Evolutionary conservation across 768 basidiomycete genomes (phyloP), one percentile per base, ranked within the genome.

Genomic region (Udeniomyces megalosporus): DNA sequence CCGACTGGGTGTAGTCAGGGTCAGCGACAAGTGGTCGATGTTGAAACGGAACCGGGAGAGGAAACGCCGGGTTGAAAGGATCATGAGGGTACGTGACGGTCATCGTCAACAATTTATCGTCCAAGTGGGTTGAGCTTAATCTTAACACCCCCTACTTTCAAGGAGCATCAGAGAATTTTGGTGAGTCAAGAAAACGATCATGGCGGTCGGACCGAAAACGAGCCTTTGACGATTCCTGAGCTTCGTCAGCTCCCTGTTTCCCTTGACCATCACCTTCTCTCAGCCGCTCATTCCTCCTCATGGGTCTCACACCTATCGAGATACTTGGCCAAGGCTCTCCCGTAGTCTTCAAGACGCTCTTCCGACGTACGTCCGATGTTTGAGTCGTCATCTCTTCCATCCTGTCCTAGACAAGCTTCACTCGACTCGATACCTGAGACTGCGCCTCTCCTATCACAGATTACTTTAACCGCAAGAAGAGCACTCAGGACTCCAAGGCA

Each of bases 401-500:
- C 17, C 17, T 42, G 38, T 42, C 38, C 38, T 42, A 8, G 38
- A 8, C 17, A 8, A n/a, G n/a, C n/a, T n/a, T n/a, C n/a, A n/a
- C n/a, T n/a, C n/a, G n/a, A n/a, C n/a, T n/a, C n/a, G n/a, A n/a
- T n/a, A n/a, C n/a, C n/a, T n/a, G n/a, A n/a, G n/a, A n/a, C n/a
- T n/a, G n/a, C n/a, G n/a, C n/a, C n/a, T n/a, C 42, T 45, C 28
- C 45, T 51, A 10, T n/a, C 12, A 12, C 32, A 65, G 63, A 65
- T 35, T 65, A 54, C 48, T 42, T 65, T 52, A 65, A 60, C 32
- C 47, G 44, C 14, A 60, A 54, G 31, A 65, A 65, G 45, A 51
- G 50, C n/a, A 44, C 31, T 20, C 51, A 58, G 48, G 63, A 65
- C 58, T 65, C 63, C 6, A 60, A 58, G 49, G 63, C 63, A 24